phyloP scores from a whole-genome alignment of 106 monocot genomes.

The Acorus calamus region DNA sequence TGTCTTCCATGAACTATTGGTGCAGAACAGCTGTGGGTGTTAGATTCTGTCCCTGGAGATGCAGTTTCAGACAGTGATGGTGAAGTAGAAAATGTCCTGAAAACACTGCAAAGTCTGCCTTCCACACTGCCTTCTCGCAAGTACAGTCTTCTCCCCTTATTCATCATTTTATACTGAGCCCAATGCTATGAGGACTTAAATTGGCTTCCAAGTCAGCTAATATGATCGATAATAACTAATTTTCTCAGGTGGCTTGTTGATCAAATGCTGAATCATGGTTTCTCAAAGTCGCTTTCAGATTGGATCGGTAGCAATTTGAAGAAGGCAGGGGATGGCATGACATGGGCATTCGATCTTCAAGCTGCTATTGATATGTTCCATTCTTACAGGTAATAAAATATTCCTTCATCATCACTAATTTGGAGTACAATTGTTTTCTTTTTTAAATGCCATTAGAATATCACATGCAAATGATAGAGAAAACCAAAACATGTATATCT shows the following conservation, averaged over 20 bases:
- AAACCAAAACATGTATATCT: too few species aligned
- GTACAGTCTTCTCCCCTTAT: conserved; percentile 30
- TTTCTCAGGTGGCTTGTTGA: conserved; percentile 80
- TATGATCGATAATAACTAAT: background rate
- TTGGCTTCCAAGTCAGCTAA: background rate
- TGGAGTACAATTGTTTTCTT: too few species aligned
- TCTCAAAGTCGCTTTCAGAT: conserved; percentile 73
- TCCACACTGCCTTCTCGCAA: conserved; percentile 67
- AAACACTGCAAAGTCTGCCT: conserved; percentile 50
- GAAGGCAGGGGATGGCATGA: conserved; percentile 47
- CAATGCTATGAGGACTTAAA: too few species aligned
- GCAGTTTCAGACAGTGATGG: conserved; percentile 50
- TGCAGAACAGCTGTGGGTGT: conserved; percentile 93
- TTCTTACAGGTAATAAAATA: conserved; percentile 54
- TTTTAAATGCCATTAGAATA: too few species aligned
- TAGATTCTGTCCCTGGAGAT: conserved; percentile 85
- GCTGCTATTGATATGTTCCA: conserved; percentile 77
- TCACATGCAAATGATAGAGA: too few species aligned
- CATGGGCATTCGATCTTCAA: conserved; percentile 79
- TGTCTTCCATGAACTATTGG: conserved; percentile 8
- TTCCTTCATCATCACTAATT: background rate
- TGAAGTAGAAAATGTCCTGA: conserved; percentile 87
- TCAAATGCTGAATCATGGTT: conserved; percentile 69
- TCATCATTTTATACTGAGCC: background rate
- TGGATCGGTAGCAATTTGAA: conserved; percentile 96